phyloP scores from a whole-genome alignment of 306 rosid species.

The Hippophae gyantsensis region DNA sequence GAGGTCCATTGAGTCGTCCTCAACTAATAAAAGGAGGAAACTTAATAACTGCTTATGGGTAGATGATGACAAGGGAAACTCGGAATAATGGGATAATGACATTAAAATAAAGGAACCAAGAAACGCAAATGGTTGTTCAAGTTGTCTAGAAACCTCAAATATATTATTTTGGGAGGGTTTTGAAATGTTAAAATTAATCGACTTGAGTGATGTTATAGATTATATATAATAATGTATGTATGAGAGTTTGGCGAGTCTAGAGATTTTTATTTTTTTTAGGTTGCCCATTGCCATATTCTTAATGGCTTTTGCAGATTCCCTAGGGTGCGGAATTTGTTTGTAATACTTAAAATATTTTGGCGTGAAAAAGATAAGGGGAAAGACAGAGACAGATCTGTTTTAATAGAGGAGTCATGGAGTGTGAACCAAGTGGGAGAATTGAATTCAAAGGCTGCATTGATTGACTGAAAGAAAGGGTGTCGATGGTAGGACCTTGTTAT shows the following conservation, averaged over 20 bases:
- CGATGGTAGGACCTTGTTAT: slow-evolving; percentile 43
- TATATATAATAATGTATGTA: slow-evolving; percentile 24
- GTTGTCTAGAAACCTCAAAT: slow-evolving; percentile 51
- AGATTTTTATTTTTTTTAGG: slow-evolving; percentile 27
- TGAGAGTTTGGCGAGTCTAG: slow-evolving; percentile 49
- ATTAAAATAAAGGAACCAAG: slow-evolving; percentile 9
- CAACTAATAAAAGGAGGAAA: slow-evolving; percentile 71
- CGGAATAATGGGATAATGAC: slow-evolving; percentile 23
- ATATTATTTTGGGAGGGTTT: slow-evolving; percentile 48
- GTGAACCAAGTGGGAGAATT: slow-evolving; percentile 36
- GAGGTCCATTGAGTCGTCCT: slow-evolving; percentile 41
- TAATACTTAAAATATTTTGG: slow-evolving; percentile 16
- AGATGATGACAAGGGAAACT: slow-evolving; percentile 69
- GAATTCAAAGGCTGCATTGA: slow-evolving; percentile 48
- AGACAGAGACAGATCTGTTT: slow-evolving; percentile 17
- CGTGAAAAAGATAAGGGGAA: slow-evolving; percentile 5
- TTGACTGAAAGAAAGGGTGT: slow-evolving; percentile 22
- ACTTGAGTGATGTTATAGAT: slow-evolving; percentile 52
- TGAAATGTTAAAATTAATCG: slow-evolving; percentile 29
- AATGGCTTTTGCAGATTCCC: slow-evolving; percentile 83
- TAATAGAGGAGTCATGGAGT: slow-evolving; percentile 39
- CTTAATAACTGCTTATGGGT: slow-evolving; percentile 56
- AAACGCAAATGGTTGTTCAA: slow-evolving; percentile 39
- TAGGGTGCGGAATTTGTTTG: slow-evolving; percentile 40
- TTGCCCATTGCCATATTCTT: slow-evolving; percentile 55